phyloP scores from a whole-genome alignment of 1,284 basidiomycete species.

The Phlebopus sp. region DNA sequence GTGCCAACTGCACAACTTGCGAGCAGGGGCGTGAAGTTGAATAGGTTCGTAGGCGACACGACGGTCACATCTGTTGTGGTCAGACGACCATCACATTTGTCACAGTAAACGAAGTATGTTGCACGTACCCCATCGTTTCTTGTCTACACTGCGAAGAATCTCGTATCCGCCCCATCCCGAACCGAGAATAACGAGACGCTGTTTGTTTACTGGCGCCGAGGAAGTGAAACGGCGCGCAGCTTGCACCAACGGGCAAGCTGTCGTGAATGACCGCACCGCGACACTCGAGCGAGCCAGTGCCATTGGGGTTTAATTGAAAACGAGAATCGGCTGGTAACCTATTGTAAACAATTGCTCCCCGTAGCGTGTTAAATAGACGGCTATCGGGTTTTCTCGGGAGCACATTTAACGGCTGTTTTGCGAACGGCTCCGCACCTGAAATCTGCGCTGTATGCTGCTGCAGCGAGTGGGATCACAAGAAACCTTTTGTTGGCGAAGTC shows the following conservation, averaged over 20 bases:
- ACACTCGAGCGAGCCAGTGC: conserved; percentile 9
- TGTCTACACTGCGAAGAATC: conserved; percentile 61
- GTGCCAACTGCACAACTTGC: conserved; percentile 81
- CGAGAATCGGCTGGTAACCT: no score
- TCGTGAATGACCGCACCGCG: conserved; percentile 1
- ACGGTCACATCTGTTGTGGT: conserved; percentile 58
- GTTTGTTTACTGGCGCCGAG: conserved; percentile 40
- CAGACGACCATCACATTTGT: conserved; percentile 11
- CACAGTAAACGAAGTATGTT: not conserved
- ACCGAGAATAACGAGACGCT: conserved; percentile 77
- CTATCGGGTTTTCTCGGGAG: conserved; percentile 19
- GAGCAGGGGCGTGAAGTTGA: conserved; percentile 82
- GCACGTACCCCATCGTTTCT: conserved; percentile 61
- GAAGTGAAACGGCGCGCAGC: conserved; percentile 36
- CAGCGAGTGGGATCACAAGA: no score
- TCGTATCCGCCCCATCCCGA: conserved; percentile 87
- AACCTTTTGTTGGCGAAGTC: not conserved
- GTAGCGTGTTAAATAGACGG: no score
- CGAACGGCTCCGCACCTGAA: not conserved
- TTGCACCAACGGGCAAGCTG: not conserved
- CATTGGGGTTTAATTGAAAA: not conserved
- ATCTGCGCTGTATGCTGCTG: not conserved
- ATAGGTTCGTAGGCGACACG: conserved; percentile 74
- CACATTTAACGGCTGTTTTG: not conserved
- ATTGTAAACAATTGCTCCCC: no score